Conservation (phyloP, 1,284 basidiomycete species). For the Gymnopus androsaceus region DNA sequence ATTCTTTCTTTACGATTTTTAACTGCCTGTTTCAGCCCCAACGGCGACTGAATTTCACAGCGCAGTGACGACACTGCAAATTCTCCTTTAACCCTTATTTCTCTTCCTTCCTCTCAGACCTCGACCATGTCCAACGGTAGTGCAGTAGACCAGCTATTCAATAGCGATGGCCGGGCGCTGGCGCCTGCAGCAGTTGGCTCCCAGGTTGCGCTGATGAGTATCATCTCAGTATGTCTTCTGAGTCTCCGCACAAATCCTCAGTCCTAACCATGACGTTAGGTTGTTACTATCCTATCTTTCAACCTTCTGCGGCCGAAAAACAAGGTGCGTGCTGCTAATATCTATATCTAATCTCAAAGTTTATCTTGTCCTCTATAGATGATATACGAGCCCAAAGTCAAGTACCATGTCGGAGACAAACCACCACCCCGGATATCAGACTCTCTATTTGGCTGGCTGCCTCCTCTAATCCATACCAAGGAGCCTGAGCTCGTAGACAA, state of each 20-base stretch:
- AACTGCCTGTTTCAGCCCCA: neutral
- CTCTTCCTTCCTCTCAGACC: neutral
- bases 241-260: neutral
- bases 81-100: neutral
- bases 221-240: constrained; percentile 58
- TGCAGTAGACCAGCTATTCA: constrained; percentile 44
- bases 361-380: constrained; percentile 35
- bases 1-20: constrained; percentile 12
- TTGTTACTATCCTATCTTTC: constrained; percentile 69
- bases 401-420: constrained; percentile 85
- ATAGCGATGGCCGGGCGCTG: constrained; percentile 55
- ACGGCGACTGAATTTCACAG: neutral
- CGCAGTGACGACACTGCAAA: constrained; percentile 20
- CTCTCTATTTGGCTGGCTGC: constrained; percentile 86
- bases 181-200: constrained; percentile 82
- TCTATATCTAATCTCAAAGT: constrained; percentile 2
- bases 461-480: constrained; percentile 80
- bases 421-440: constrained; percentile 80
- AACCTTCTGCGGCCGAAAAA: constrained; percentile 80
- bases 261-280: constrained; percentile 32
- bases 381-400: constrained; percentile 84
- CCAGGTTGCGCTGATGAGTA: constrained; percentile 76
- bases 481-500: constrained; percentile 90
- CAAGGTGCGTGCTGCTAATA: constrained; percentile 47
- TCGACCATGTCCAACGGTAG: neutral